Evolutionary conservation across 2,329 filamentous ascomycete species (phyloP).

Genomic region (Fusarium longipes): DNA sequence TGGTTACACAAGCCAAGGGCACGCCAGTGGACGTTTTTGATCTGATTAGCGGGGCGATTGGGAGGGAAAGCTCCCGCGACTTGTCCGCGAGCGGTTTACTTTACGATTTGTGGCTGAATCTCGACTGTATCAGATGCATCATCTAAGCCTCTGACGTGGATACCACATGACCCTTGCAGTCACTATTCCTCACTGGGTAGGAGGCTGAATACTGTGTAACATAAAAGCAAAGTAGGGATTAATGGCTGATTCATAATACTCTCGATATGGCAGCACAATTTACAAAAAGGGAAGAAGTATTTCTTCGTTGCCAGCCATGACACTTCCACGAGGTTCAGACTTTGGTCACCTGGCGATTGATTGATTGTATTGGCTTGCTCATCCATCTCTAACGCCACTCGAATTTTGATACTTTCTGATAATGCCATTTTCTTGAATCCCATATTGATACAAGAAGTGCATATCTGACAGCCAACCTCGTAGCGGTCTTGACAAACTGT

Average conservation of each 20-base stretch:
- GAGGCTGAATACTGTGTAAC: background rate
- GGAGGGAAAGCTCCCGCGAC: background rate
- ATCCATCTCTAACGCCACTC: too few species aligned
- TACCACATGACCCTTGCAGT: background rate
- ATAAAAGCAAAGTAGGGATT: background rate
- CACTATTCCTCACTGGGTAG: background rate
- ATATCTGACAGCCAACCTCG: background rate
- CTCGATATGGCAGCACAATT: too few species aligned
- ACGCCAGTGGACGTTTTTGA: background rate
- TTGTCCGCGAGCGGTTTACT: conserved; percentile 9
- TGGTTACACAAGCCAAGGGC: conserved; percentile 3
- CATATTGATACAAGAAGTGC: background rate
- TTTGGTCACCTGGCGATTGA: too few species aligned
- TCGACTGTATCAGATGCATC: background rate
- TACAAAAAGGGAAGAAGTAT: too few species aligned
- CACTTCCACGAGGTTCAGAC: too few species aligned
- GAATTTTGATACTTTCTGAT: too few species aligned
- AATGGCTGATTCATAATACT: too few species aligned
- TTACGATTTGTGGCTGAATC: background rate
- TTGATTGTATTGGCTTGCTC: too few species aligned
- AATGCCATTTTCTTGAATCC: too few species aligned
- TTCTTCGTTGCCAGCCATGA: too few species aligned
- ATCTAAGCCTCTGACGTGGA: background rate
- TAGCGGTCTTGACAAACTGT: too few species aligned
- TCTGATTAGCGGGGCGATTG: background rate